Base-by-base conservation (phyloP, 78 protist species). In the Tieghemostelium lacteum region DNA sequence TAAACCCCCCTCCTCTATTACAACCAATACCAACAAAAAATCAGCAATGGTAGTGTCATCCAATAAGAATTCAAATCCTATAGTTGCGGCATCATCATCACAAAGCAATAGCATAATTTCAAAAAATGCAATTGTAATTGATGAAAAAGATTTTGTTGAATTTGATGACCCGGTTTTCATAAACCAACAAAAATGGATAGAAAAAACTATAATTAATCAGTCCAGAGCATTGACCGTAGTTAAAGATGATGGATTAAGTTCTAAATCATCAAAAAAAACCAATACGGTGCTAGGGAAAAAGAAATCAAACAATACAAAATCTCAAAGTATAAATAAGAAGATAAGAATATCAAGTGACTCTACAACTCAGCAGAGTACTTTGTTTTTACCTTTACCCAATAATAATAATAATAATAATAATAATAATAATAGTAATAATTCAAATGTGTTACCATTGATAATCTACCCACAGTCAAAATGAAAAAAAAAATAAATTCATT, bases 171-270 rank as follows among this genome's bases (percentile, higher is more conserved):
- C 91, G 29, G 60, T 28, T 22, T 67, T 83, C 0, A 54, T 83
- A 17, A 58, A 28, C 60, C 91, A 70, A 42, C 91, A 83, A 69
- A 69, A 73, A 39, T 83, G 78, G 77, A 83, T 83, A 20, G 91
- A 83, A 58, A 55, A 58, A 58, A 70, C 52, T 58, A 52, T 78
- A 31, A 45, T 45, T 14, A 6, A 45, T 6, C 52, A 14, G 52
- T 6, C 6, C 6, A 45, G 10, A 45, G 52, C 6, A 45, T 14
- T 14, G 10, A 45, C 52, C 52, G 10, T 14, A 45, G 10, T 6
- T 45, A 45, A 45, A 10, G 52, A 45, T 45, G 52, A 45, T 14
- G 10, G 52, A 45, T 45, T 45, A 45, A 45, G 52, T 45, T 45
- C 52, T 45, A 14, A 6, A 45, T 45, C 52, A 45, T 10, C 6